Evolutionary conservation across 345 rosid genomes (phyloP), one percentile per base, ranked within the genome.

Genomic region (Aegle marmelos): DNA sequence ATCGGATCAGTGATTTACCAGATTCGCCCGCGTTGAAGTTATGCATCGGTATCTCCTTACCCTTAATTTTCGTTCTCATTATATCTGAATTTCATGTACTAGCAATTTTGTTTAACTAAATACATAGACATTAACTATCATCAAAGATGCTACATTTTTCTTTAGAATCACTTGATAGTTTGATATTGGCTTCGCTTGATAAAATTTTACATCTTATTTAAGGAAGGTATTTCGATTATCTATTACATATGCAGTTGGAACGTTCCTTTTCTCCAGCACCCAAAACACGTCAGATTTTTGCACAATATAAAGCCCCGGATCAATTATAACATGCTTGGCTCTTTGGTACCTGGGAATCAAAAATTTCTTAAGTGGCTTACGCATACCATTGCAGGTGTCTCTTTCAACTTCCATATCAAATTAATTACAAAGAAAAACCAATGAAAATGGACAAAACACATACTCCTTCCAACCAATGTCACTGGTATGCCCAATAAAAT

Each of bases 401-500:
- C 58, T 62, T 37, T 6, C 63, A 10, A 62, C 57, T 39, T 36
- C 27, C 7, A 27, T 4, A 9, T 39, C 57, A 41, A 39, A 37
- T 73, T 11, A 41, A 25, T 54, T 24, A 27, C 34, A n/a, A 4
- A 60, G 75, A 41, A 5, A 57, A 57, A 7, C 2, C 24, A 24
- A 77, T 67, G 72, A 5, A 30, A 76, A 16, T 48, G 54, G 37
- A 68, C 21, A 59, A 78, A 39, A 19, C 64, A 82, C 93, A 28
- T 83, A 94, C 98, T 90, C 91, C 82, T 94, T 94, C 98, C 98
- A 94, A 36, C 97, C 97, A 4, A 94, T 89, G 50, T 92, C 89
- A 78, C 93, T 93, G 75, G 95, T 91, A 81, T 94, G 95, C 85
- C 91, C 98, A 16, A 94, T 88, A 80, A 93, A 93, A 79, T 93